Percentiles rank a stretch among this genome's conserved stretches.
Conservation (phyloP, 192 early-diverging fungal species). For the Linnemannia exigua region DNA sequence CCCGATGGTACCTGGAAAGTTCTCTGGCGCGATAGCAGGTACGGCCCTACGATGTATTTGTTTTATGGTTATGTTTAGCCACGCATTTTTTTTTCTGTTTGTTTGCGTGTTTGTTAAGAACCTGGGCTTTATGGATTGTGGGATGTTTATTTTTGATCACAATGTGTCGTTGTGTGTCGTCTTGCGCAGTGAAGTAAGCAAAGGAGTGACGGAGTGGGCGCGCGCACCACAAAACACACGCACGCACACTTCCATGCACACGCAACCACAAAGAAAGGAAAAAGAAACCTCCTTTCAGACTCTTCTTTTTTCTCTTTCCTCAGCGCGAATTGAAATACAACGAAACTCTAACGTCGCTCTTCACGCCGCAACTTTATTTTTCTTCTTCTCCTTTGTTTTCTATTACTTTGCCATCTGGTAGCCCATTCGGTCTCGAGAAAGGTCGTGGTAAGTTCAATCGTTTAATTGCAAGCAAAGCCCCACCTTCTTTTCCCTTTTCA, state of each 20-base stretch:
- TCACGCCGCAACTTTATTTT: neutral
- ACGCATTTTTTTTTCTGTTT: neutral
- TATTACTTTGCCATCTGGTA: neutral
- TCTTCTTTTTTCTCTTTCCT: neutral
- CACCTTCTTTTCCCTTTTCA: neutral
- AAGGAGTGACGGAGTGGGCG: too few species aligned
- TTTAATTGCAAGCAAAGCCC: neutral
- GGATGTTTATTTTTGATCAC: neutral
- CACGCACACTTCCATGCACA: too few species aligned
- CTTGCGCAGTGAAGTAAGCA: too few species aligned
- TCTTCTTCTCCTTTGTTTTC: neutral
- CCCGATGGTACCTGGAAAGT: slow-evolving; percentile 41
- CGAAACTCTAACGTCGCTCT: neutral
- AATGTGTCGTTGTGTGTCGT: neutral
- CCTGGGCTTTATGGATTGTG: neutral
- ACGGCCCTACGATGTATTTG: neutral
- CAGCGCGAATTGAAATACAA: neutral
- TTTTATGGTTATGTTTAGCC: neutral
- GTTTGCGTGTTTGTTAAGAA: neutral
- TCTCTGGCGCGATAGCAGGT: slow-evolving; percentile 48
- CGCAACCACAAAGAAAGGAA: neutral
- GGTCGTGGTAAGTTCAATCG: slow-evolving; percentile 22
- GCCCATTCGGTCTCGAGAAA: slow-evolving; percentile 31
- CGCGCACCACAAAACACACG: too few species aligned
- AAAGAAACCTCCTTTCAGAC: neutral